Conservation (phyloP, 2,329 filamentous ascomycete genomes). For the Alternaria dauci region DNA sequence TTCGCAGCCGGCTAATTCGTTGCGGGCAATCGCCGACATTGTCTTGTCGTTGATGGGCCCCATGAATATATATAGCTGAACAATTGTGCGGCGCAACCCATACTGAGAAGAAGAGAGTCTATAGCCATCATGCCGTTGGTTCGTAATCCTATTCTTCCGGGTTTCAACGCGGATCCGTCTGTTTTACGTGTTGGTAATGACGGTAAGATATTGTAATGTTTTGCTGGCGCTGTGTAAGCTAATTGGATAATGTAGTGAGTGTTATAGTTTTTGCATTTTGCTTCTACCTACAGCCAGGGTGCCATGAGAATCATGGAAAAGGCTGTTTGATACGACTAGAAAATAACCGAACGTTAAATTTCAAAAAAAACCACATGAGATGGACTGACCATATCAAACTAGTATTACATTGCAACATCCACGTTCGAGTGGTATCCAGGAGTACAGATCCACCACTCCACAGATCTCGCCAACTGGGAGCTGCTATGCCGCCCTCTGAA, state of each 20-base stretch:
- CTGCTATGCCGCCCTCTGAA: slow-evolving; percentile 64
- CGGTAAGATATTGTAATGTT: slow-evolving; percentile 19
- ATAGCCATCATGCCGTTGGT: slow-evolving; percentile 43
- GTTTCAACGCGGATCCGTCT: slow-evolving; percentile 70
- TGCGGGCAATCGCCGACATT: slow-evolving; percentile 1
- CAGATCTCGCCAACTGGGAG: slow-evolving; percentile 61
- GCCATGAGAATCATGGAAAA: not conserved
- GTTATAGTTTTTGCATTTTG: not conserved
- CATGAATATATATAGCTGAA: slow-evolving; percentile 1
- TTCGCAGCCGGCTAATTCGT: slow-evolving; percentile 14
- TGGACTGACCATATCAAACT: not conserved
- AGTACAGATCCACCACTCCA: slow-evolving; percentile 62
- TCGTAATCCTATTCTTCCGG: slow-evolving; percentile 63
- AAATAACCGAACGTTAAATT: not conserved
- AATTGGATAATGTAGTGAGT: slow-evolving; percentile 9
- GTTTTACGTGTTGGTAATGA: slow-evolving; percentile 59
- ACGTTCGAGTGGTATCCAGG: slow-evolving; percentile 70
- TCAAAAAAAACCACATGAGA: not conserved
- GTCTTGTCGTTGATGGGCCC: not conserved
- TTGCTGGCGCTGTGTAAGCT: not conserved
- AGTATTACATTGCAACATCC: slow-evolving; percentile 68
- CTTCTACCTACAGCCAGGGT: not conserved
- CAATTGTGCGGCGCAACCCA: not conserved
- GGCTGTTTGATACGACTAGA: not conserved
- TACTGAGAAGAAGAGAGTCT: not conserved